Evolutionary conservation across 2,329 filamentous ascomycete species (phyloP), one percentile per base, ranked within the genome.

Genomic region (Ilyonectria mors-panacis): DNA sequence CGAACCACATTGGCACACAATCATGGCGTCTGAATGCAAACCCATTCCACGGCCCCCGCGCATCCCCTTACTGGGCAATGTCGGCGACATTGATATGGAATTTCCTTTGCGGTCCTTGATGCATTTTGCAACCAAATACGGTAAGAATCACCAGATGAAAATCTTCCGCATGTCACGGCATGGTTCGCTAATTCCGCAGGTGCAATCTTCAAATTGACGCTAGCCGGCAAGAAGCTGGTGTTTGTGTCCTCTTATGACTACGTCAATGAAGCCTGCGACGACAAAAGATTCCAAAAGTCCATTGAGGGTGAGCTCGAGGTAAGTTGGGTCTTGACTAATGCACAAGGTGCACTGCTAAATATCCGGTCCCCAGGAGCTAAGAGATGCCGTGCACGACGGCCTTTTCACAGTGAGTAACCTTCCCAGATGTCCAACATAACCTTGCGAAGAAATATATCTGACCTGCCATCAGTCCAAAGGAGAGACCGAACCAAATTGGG

Each of bases 401-500:
- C 42, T 45, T 10, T 45, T 45, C 19, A 45, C 42, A 21, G 42
- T n/a, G 33, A 37, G 33, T 8, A 37, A 37, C 33, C 33, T 8
- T 15, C 8, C 33, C 8, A 10, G 4, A 37, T 37, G 2, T 8
- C 2, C 2, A 37, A 37, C 4, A 13, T 37, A 8, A 15, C 33
- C 33, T 5, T 37, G 9, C 33, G 2, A 10, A 37, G 9, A 37
- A 37, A 13, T 8, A 37, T 4, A 37, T 5, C 33, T 37, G 4
- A 37, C 9, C 33, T 1, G 9, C 33, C 7, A 37, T 13, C 33
- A 37, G 33, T 37, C 33, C 7, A 37, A 37, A 37, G 33, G 33
- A 37, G 10, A 12, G 12, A 12, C 15, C 13, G 87, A 89, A 70
- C 82, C 85, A 62, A 89, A 90, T 72, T 93, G 91, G 91, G 89